phyloP scores from a whole-genome alignment of 495 filamentous ascomycete species.

The Aspergillus ellipticus region DNA sequence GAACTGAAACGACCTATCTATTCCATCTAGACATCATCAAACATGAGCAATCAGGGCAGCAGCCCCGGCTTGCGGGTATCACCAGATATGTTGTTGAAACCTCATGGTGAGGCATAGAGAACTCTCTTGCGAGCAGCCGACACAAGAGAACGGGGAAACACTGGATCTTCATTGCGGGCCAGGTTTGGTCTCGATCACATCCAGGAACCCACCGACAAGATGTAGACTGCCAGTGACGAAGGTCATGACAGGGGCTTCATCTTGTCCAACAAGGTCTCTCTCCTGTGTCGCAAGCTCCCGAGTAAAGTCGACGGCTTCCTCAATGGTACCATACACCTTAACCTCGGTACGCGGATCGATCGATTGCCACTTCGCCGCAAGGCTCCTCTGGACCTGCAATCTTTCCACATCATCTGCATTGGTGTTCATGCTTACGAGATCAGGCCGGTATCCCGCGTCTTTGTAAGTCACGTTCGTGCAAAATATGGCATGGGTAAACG shows the following conservation, averaged over 20 bases:
- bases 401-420: slow-evolving; percentile 62
- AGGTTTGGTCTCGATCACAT: slow-evolving; percentile 64
- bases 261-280: slow-evolving; percentile 23
- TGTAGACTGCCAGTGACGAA: slow-evolving; percentile 84
- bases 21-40: not conserved
- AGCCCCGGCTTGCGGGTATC: slow-evolving; percentile 13
- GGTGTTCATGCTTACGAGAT: slow-evolving; percentile 74
- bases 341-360: slow-evolving; percentile 61
- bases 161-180: slow-evolving; percentile 4
- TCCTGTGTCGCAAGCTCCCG: slow-evolving; percentile 47
- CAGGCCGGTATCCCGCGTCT: slow-evolving; percentile 63
- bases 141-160: not conserved
- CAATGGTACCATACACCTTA: slow-evolving; percentile 69
- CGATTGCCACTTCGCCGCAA: slow-evolving; percentile 68
- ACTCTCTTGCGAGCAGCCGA: not conserved
- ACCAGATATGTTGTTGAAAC: slow-evolving; percentile 17
- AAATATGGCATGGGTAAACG: slow-evolving; percentile 82
- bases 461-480: slow-evolving; percentile 84
- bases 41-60: slow-evolving; percentile 7
- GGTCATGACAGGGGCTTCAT: slow-evolving; percentile 44
- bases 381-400: slow-evolving; percentile 67
- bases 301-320: slow-evolving; percentile 75
- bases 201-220: slow-evolving; percentile 77
- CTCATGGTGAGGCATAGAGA: slow-evolving; percentile 1
- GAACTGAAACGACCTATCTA: slow-evolving; percentile 5